Evolutionary conservation across 352 stramenopile species (phyloP).

Genomic region (Globisporangium cystogenes): DNA sequence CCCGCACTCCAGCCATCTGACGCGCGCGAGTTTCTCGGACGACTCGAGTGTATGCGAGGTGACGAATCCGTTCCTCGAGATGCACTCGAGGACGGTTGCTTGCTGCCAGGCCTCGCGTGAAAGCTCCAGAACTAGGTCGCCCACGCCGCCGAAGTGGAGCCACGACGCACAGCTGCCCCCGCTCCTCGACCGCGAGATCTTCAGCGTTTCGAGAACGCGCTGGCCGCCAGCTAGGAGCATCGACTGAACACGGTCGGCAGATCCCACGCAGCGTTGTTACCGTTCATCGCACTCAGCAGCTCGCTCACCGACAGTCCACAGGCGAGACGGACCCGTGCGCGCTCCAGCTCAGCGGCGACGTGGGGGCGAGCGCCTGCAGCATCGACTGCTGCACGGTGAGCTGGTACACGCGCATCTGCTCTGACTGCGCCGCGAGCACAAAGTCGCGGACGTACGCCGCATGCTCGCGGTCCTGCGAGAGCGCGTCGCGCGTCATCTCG

Average conservation of each 20-base stretch:
- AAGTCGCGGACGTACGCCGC: not conserved
- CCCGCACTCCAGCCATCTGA: too few relatives aligned
- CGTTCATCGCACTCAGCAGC: too few relatives aligned
- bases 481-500: not conserved
- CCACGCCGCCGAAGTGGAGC: not conserved
- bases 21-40: too few relatives aligned
- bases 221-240: not conserved
- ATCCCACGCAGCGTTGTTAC: too few relatives aligned
- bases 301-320: too few relatives aligned
- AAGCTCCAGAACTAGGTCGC: not conserved
- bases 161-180: not conserved
- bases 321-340: too few relatives aligned
- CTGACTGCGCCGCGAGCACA: not conserved
- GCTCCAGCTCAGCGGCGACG: too few relatives aligned
- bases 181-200: not conserved
- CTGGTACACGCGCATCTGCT: constrained; percentile 1
- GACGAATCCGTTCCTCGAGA: too few relatives aligned
- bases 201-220: not conserved
- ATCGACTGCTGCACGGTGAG: not conserved
- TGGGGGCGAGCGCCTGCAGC: not conserved
- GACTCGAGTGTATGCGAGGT: too few relatives aligned
- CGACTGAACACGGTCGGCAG: too few relatives aligned
- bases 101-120: not conserved
- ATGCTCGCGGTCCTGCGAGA: too few relatives aligned
- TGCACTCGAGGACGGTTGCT: not conserved